These are phyloP conservation scores for Metarhizium rileyi DNA, from an alignment of 2,329 filamentous ascomycete genomes.

Conservation along the genomic window DNA sequence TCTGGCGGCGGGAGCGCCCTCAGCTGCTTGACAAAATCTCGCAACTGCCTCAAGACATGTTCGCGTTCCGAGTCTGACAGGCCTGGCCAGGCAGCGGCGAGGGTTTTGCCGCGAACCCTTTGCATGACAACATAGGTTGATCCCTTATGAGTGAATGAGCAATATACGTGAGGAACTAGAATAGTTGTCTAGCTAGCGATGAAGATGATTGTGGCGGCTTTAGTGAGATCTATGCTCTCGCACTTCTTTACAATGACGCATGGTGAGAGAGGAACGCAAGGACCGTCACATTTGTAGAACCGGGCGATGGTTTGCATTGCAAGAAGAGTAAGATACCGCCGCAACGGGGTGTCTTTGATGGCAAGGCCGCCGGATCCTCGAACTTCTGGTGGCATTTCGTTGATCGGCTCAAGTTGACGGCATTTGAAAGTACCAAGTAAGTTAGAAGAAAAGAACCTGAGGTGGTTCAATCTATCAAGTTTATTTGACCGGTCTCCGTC, in stretches of 20 bases:
- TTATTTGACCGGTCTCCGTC: too few relatives aligned
- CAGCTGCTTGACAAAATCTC: conserved; percentile 14
- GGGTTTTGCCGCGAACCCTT: conserved; percentile 15
- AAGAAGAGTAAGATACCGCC: conserved; percentile 1
- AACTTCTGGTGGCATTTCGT: background rate
- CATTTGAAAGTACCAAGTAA: too few relatives aligned
- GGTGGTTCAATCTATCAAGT: too few relatives aligned
- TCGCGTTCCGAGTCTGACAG: conserved; percentile 6
- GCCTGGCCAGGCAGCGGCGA: conserved; percentile 10
- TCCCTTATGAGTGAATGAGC: conserved; percentile 26
- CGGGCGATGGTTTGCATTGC: background rate
- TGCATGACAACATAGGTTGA: conserved; percentile 37
- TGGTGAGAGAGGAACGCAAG: background rate
- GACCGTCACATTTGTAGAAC: background rate
- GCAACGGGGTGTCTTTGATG: background rate
- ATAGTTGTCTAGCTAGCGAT: conserved; percentile 13
- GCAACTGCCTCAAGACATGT: conserved; percentile 14
- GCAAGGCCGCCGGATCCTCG: background rate
- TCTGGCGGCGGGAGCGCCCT: conserved; percentile 13
- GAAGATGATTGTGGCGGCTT: conserved; percentile 14
- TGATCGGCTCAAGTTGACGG: too few relatives aligned
- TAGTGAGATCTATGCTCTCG: conserved; percentile 5
- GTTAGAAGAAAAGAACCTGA: too few relatives aligned
- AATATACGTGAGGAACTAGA: conserved; percentile 13
- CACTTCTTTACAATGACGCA: background rate